Evolutionary conservation across 352 stramenopile genomes (phyloP).

Genomic region (Globisporangium orthogonon): DNA sequence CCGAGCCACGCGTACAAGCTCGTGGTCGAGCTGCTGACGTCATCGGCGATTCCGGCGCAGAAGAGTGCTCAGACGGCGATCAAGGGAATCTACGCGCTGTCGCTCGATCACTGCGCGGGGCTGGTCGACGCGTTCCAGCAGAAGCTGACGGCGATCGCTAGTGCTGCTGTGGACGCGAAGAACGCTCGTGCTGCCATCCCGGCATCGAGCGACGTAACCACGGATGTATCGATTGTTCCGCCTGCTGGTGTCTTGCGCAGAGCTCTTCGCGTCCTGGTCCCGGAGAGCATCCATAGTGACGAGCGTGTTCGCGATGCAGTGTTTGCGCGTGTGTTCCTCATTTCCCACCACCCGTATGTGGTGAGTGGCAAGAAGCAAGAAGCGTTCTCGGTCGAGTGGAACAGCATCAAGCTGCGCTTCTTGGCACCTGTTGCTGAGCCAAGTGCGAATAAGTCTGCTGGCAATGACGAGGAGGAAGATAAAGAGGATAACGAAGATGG

Average conservation of each 20-base stretch:
- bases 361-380: constrained; percentile 46
- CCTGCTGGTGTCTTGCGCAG: constrained; percentile 50
- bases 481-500: constrained; percentile 16
- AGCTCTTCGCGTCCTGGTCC: constrained; percentile 52
- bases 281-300: constrained; percentile 23
- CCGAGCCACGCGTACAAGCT: constrained; percentile 41
- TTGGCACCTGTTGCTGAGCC: constrained; percentile 14
- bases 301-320: constrained; percentile 31
- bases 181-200: constrained; percentile 10
- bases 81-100: constrained; percentile 41
- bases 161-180: constrained; percentile 28
- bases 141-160: constrained; percentile 40
- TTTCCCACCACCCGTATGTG: constrained; percentile 72
- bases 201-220: constrained; percentile 18
- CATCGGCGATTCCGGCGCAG: constrained; percentile 39
- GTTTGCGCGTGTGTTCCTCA: constrained; percentile 44
- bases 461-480: neutral
- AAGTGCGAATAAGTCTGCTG: constrained; percentile 4
- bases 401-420: constrained; percentile 54
- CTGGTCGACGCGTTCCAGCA: constrained; percentile 48
- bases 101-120: constrained; percentile 45
- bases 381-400: constrained; percentile 62
- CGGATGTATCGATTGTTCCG: constrained; percentile 24
- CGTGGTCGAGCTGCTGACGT: constrained; percentile 55
- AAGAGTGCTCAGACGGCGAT: constrained; percentile 40